Base-by-base conservation (phyloP, 208 protist species). In the Trypanosoma melophagium region DNA sequence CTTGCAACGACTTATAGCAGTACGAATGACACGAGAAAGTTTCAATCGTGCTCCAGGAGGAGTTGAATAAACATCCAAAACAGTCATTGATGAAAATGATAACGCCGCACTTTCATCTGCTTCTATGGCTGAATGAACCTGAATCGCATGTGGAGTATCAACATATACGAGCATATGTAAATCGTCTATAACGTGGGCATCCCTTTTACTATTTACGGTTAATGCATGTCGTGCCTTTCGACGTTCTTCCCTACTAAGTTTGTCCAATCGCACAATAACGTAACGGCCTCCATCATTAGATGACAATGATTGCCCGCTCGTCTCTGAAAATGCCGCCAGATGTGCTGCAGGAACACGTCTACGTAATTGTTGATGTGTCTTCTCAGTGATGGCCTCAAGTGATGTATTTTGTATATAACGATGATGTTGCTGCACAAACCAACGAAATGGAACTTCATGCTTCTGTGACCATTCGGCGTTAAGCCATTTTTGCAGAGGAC, bases 91-190 rank as follows among this genome's bases (percentile, higher is more conserved):
- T 12, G 59, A 44, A 38, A 55, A 54, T n/a, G 40, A 41, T 38
- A 17, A 14, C 1, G 40, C 21, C 3, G 13, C 44, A 40, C 31
- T 9, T 50, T 31, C 24, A 49, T 65, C 54, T 12, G 67, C 67
- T n/a, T 57, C 25, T 16, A 66, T 24, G 8, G 58, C 47, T 7
- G 52, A 2, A 19, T 16, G 35, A 42, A 67, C 1, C 17, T 51
- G 45, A 5, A 8, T 16, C 42, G 54, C 53, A 52, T 41, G 60
- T 25, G 41, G n/a, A 54, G 68, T 22, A 17, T 80, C 80, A 7
- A 90, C 38, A 60, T 80, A 90, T 0, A 82, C 76, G 44, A 90
- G 73, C 53, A 90, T 25, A 63, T 90, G 76, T 9, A 59, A 14
- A 3, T 69, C 76, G 57, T 90, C 84, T 49, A 90, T 76, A 17